phyloP scores from a whole-genome alignment of 129 eudicot genomes.

The Helichrysum umbraculigerum region DNA sequence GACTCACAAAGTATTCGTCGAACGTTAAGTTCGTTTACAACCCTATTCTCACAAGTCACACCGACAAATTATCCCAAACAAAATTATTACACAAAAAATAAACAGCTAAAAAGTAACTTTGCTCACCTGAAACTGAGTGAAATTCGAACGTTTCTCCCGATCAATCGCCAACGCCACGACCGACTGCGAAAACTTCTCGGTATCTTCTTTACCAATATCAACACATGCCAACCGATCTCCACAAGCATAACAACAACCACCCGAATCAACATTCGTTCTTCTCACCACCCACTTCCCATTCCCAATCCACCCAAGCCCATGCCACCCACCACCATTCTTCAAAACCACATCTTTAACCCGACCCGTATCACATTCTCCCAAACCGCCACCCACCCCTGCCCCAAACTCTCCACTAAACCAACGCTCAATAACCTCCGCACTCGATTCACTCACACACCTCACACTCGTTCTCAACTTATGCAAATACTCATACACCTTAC shows the following conservation, averaged over 20 bases:
- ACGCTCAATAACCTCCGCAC: constrained; percentile 43
- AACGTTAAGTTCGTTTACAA: too few species aligned
- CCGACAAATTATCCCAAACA: constrained; percentile 1
- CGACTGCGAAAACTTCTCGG: constrained; percentile 71
- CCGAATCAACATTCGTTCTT: constrained; percentile 38
- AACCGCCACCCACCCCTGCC: constrained; percentile 35
- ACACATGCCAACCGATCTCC: constrained; percentile 70
- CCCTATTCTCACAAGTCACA: too few species aligned
- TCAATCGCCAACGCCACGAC: constrained; percentile 71
- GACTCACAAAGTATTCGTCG: too few species aligned
- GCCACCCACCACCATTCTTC: constrained; percentile 97
- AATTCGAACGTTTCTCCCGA: constrained; percentile 68
- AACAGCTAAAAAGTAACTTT: background rate
- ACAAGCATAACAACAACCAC: constrained; percentile 64
- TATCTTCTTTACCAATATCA: constrained; percentile 71
- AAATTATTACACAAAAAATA: background rate
- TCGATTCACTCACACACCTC: constrained; percentile 52
- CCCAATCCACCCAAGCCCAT: constrained; percentile 94
- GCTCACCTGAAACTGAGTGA: constrained; percentile 74
- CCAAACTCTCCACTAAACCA: constrained; percentile 69
- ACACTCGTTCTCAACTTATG: constrained; percentile 66
- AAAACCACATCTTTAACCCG: constrained; percentile 52
- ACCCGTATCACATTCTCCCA: constrained; percentile 40
- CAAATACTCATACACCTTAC: constrained; percentile 83
- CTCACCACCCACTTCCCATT: constrained; percentile 63